Evolutionary conservation across 192 early-diverging fungal species (phyloP).

Genomic region (Coemansia furcata): DNA sequence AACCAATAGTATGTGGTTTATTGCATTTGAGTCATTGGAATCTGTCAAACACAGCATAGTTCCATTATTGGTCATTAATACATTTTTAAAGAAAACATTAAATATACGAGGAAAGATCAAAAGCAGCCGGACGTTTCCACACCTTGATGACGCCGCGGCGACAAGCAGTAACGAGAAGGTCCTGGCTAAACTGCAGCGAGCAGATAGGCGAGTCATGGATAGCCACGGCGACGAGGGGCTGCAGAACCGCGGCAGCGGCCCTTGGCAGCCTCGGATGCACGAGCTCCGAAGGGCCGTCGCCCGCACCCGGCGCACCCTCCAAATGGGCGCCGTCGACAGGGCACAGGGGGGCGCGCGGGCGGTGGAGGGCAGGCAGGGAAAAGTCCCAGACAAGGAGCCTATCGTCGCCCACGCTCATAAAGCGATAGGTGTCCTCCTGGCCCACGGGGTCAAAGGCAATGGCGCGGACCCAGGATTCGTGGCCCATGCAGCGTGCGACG

Average conservation of each 20-base stretch:
- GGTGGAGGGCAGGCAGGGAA: slow-evolving; percentile 69
- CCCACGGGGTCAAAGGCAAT: slow-evolving; percentile 81
- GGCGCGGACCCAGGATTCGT: slow-evolving; percentile 84
- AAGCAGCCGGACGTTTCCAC: slow-evolving; percentile 63
- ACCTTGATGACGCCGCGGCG: slow-evolving; percentile 69
- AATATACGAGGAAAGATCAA: slow-evolving; percentile 18
- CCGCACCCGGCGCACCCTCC: background rate
- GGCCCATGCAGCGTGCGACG: slow-evolving; percentile 86
- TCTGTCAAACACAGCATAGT: no score
- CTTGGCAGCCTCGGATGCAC: slow-evolving; percentile 27
- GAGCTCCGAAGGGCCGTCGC: slow-evolving; percentile 6
- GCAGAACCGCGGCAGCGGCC: slow-evolving; percentile 63
- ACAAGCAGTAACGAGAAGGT: slow-evolving; percentile 73
- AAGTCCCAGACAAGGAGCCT: slow-evolving; percentile 94
- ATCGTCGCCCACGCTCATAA: slow-evolving; percentile 91
- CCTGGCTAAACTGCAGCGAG: slow-evolving; percentile 64
- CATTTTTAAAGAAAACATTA: background rate
- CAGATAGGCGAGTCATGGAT: slow-evolving; percentile 65
- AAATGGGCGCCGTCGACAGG: slow-evolving; percentile 9
- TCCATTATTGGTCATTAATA: no score
- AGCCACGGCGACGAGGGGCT: slow-evolving; percentile 63
- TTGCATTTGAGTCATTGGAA: no score
- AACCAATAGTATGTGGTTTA: no score
- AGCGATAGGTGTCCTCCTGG: slow-evolving; percentile 75
- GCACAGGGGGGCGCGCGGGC: slow-evolving; percentile 57